phyloP scores from a whole-genome alignment of 2,329 filamentous ascomycete species.

The Penicillium sp. region DNA sequence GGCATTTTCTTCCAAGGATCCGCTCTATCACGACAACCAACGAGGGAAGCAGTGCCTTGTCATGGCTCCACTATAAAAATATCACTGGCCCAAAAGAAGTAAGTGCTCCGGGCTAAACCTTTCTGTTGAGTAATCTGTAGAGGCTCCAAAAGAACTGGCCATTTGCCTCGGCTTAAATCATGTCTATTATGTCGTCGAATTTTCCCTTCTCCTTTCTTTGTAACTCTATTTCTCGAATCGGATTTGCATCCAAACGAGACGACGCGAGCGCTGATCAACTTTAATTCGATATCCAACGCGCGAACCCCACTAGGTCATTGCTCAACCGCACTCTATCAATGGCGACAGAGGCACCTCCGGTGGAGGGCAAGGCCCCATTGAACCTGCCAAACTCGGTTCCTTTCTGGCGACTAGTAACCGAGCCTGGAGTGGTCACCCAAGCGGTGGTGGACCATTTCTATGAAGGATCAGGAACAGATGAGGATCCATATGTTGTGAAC shows the following conservation, averaged over 20 bases:
- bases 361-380: conserved; percentile 7
- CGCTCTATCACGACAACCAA: no score
- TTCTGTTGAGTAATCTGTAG: not conserved
- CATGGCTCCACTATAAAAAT: conserved; percentile 2
- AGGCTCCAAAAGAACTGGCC: not conserved
- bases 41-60: not conserved
- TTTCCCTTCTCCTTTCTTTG: not conserved
- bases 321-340: not conserved
- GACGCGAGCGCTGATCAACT: not conserved
- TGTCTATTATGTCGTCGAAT: not conserved
- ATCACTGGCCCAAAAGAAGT: conserved; percentile 9
- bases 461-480: conserved; percentile 41
- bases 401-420: conserved; percentile 34
- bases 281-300: not conserved
- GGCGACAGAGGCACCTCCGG: conserved; percentile 10
- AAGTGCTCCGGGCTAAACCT: conserved; percentile 6
- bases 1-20: not conserved
- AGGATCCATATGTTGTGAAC: conserved; percentile 45
- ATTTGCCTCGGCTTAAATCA: conserved; percentile 1
- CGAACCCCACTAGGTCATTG: not conserved
- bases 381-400: conserved; percentile 26
- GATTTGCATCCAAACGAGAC: not conserved
- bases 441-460: conserved; percentile 35
- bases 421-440: conserved; percentile 37
- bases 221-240: not conserved